phyloP scores from a whole-genome alignment of 306 rosid species.

The Albizia julibrissin region DNA sequence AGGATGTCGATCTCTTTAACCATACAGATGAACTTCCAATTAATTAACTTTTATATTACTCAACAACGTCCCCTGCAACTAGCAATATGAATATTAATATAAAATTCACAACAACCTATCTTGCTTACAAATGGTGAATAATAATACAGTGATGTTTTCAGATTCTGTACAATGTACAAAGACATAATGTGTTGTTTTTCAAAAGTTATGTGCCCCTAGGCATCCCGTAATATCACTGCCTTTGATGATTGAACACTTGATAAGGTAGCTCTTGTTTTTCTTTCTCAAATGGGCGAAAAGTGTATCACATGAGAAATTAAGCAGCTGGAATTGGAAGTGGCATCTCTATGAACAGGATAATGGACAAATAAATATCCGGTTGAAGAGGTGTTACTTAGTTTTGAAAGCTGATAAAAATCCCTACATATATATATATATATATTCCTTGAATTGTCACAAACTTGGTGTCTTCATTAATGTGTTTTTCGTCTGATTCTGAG shows the following conservation, averaged over 20 bases:
- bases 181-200: not conserved
- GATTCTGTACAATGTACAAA: not conserved
- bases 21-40: not conserved
- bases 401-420: not conserved
- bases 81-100: not conserved
- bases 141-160: not conserved
- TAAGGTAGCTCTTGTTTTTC: not conserved
- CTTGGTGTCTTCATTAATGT: not conserved
- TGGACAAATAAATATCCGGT: not conserved
- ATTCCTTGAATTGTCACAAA: not conserved
- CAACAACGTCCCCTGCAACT: not conserved
- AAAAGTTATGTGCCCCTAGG: not conserved
- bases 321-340: not conserved
- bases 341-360: not conserved
- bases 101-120: not conserved
- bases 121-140: not conserved
- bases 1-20: not conserved
- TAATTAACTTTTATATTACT: not conserved
- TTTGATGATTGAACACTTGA: not conserved
- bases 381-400: not conserved
- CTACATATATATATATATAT: not conserved
- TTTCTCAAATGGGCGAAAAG: not conserved
- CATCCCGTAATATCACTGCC: not conserved
- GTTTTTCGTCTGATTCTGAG: slow-evolving; percentile 20
- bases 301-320: not conserved